Base-by-base conservation (phyloP, 495 filamentous ascomycete genomes). In the Penicillium coprophilum region DNA sequence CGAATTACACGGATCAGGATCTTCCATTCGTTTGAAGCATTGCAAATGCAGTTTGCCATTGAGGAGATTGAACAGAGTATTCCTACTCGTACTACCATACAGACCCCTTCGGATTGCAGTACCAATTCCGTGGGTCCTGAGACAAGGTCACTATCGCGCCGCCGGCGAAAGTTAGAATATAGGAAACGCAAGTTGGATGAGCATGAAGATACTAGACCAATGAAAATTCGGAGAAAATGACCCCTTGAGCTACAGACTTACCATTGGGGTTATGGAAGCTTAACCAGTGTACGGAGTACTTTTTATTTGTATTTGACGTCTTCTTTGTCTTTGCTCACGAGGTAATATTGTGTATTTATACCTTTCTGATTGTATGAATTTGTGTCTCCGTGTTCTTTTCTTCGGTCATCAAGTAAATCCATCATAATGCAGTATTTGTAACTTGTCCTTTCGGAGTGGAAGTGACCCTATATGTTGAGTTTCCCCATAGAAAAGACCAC, bases 21-120 rank as follows among this genome's bases (percentile, higher is more conserved):
- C 2, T 57, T 10, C 27, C 21, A 24, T 11, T 15, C 13, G 0
- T 7, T 21, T 11, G 46, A 48, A 4, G 13, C 9, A 1, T 19
- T 51, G 17, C 34, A 51, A 9, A 46, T 57, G 24, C 38, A 28
- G 24, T 57, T 57, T 19, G 3, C 31, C 4, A 19, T 57, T 36
- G 46, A 50, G 46, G 36, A 44, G 10, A 39, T 49, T 43, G 32
- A 41, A 1, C 41, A 24, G 40, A 23, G 1, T 46, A 12, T 1
- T 38, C n/a, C n/a, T 3, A n/a, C 34, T 38, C 1, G 10, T 12
- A 10, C 9, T 4, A 10, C 9, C 1, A 12, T 12, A 3, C 10
- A 32, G 4, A 10, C 8, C 30, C 1, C 9, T 32, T n/a, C 34
- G 15, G 7, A 7, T 38, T n/a, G 34, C 3, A n/a, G n/a, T n/a